phyloP scores from a whole-genome alignment of 2,329 filamentous ascomycete species.

The Alternaria arborescens region DNA sequence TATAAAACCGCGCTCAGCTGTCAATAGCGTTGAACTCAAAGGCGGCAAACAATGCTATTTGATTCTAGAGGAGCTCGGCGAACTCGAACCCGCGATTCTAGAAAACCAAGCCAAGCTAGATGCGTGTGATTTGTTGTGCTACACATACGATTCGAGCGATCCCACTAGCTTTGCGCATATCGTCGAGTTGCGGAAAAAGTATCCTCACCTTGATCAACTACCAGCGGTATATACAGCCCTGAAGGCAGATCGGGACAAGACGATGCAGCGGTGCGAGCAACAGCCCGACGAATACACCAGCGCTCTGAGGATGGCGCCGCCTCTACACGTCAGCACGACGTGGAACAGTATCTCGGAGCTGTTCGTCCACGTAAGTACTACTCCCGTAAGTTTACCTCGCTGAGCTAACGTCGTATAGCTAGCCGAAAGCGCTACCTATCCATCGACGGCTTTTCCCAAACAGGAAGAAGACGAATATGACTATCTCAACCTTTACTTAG shows the following conservation, averaged over 20 bases:
- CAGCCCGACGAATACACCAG: constrained; percentile 88
- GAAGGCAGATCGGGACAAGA: constrained; percentile 95
- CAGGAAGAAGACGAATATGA: constrained; percentile 83
- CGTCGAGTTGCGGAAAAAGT: constrained; percentile 77
- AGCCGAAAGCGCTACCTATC: constrained; percentile 90
- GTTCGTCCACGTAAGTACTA: constrained; percentile 72
- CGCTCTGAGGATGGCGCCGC: constrained; percentile 84
- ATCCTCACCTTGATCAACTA: constrained; percentile 85
- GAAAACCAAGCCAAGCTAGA: constrained; percentile 92
- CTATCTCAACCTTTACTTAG: constrained; percentile 84
- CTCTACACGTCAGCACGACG: constrained; percentile 91
- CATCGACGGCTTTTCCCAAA: constrained; percentile 87
- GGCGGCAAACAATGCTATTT: constrained; percentile 97
- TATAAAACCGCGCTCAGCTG: constrained; percentile 90
- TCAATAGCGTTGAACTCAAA: constrained; percentile 95
- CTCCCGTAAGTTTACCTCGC: neutral
- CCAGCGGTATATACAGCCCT: constrained; percentile 91
- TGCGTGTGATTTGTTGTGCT: constrained; percentile 92
- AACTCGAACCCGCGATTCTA: constrained; percentile 92
- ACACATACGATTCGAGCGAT: constrained; percentile 95
- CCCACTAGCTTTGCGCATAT: constrained; percentile 96
- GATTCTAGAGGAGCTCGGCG: constrained; percentile 92
- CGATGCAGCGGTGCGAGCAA: constrained; percentile 93
- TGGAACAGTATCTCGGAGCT: constrained; percentile 95
- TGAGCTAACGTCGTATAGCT: constrained; percentile 57